phyloP scores from a whole-genome alignment of 73 alveolate species.

The Durusdinium trenchii region DNA sequence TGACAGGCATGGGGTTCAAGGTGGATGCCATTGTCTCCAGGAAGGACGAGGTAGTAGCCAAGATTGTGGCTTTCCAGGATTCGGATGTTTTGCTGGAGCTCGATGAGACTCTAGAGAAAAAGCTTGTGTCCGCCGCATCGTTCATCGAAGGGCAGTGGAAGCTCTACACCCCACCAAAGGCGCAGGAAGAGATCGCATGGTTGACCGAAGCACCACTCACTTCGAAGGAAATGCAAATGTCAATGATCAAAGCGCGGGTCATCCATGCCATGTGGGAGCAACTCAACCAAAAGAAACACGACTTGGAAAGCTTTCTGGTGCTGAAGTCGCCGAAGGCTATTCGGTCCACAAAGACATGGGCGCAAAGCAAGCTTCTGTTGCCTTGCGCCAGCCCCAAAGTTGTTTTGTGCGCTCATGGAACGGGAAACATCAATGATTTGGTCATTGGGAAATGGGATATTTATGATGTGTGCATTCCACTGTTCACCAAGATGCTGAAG shows the following conservation, averaged over 20 bases:
- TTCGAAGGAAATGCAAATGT: background rate
- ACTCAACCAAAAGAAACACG: background rate
- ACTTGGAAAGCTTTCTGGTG: background rate
- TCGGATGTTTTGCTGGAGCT: background rate
- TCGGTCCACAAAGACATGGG: background rate
- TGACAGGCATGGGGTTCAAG: background rate
- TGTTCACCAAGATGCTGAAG: background rate
- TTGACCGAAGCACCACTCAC: background rate
- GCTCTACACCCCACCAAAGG: background rate
- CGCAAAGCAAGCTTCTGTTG: background rate
- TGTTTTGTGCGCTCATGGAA: background rate
- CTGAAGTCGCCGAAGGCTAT: background rate
- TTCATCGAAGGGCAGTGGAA: background rate
- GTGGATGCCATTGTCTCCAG: background rate
- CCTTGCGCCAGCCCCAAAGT: background rate
- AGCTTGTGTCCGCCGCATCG: background rate
- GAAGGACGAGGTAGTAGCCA: background rate
- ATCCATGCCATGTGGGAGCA: background rate
- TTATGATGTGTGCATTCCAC: background rate
- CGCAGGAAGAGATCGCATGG: background rate
- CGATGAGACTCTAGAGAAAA: background rate
- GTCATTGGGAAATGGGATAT: background rate
- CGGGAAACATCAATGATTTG: background rate
- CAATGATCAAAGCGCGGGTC: background rate
- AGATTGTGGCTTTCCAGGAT: background rate